Evolutionary conservation across 257 asterid species (phyloP), one percentile per base, ranked within the genome.

Genomic region (Gentiana dahurica): DNA sequence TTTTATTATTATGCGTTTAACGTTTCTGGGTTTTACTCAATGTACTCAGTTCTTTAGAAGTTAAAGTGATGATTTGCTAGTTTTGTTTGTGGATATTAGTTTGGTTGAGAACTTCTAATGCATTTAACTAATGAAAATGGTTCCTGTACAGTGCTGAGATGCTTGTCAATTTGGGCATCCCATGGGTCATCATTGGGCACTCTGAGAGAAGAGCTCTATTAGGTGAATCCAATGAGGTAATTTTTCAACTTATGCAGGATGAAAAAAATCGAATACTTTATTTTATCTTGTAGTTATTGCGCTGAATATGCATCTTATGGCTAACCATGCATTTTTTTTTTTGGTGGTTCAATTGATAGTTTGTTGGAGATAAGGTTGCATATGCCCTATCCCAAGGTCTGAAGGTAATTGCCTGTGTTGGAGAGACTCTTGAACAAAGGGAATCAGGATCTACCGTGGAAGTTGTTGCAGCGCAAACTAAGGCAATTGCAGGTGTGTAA

Each of bases 141-240:
- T 69, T 49, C 71, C 46, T 68, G 9, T 70, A 66, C 66, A 92
- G 98, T 65, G 97, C 97, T 56, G 97, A 92, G 82, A 92, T 92
- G 94, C 97, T 92, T 59, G 90, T 75, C 65, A 78, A 85, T 66
- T 73, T 92, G 67, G 80, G 49, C 58, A 69, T 92, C 51, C 99
- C 95, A 34, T 92, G 95, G 97, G 99, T 92, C 60, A 79, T 92
- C 74, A 78, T 88, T 65, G 99, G 99, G 65, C 99, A 92, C 74
- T 92, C 99, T 34, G 99, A 92, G 54, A 81, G 99, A 77, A 88
- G 99, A 71, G 75, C 79, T 36, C 36, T 92, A 54, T 60, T 92
- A 56, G 78, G 73, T 15, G 99, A 92, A 73, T 70, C 99, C 33
- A 81, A 66, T 60, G 99, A 92, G 96, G 98, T 85, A 75, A 38